Base-by-base conservation (phyloP, 2,329 filamentous ascomycete species). In the Phyllosticta capitalensis region DNA sequence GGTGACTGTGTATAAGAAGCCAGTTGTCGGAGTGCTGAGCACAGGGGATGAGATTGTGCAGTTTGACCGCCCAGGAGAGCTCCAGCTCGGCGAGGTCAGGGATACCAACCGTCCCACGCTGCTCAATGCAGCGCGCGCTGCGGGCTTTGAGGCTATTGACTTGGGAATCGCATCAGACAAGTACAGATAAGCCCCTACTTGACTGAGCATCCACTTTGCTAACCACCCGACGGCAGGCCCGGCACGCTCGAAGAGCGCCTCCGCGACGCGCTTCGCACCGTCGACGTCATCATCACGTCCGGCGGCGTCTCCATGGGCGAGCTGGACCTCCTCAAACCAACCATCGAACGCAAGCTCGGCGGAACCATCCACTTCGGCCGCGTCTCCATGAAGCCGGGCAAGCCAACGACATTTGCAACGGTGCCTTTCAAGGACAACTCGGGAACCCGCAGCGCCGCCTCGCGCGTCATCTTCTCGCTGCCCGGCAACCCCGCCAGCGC, bases 271-370 rank as follows among this genome's bases (percentile, higher is more conserved):
- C 78, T 97, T 62, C 82, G 88, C 20, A 78, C 78, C 54, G 85
- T 86, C 24, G 92, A 96, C 68, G 77, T 97, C 12, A 81, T 99
- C 61, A 85, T 99, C 67, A 97, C 94, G 17, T 92, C 89, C 0
- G 94, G 94, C 21, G 94, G 94, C 54, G 94, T 97, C 20, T 95
- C 90, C 9, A 99, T 99, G 94, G 94, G 94, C 60, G 94, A 99
- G 75, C 84, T 96, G 2, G 94, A 99, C 72, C 85, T 99, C 7
- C 83, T 99, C 20, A 99, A 99, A 72, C 92, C 94, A 0, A 97
- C 92, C 0, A 89, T 99, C 67, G 94, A 97, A 76, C 87, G 92
- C 50, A 81, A 85, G 1, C 82, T 99, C 0, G 90, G 91, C 60
- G 94, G 94, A 7, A 94, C 87, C 0, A 96, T 99, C 65, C 94